These are phyloP conservation scores for Globisporangium recalcitrans DNA, from an alignment of 352 stramenopile species.

Conservation along the genomic window DNA sequence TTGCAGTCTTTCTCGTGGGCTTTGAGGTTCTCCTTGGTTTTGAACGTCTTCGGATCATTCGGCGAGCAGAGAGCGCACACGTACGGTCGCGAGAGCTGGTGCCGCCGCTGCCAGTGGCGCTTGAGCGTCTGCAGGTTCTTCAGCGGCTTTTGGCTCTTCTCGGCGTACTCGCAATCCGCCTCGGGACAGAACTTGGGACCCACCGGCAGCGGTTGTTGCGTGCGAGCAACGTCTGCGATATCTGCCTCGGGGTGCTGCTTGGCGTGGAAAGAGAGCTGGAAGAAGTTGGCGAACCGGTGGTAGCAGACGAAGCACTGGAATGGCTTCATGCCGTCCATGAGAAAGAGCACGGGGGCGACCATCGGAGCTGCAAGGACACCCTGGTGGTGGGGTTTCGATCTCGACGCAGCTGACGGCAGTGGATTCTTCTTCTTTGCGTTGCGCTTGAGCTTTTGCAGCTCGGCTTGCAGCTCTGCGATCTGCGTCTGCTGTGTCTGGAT, in stretches of 20 bases:
- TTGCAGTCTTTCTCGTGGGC: slow-evolving; percentile 62
- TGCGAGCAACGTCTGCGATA: slow-evolving; percentile 28
- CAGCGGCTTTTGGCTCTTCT: slow-evolving; percentile 38
- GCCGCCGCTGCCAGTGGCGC: slow-evolving; percentile 63
- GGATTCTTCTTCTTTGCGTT: slow-evolving; percentile 9
- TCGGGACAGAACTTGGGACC: slow-evolving; percentile 61
- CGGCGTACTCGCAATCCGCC: slow-evolving; percentile 43
- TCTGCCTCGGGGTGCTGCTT: slow-evolving; percentile 45
- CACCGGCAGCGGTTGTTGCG: slow-evolving; percentile 42
- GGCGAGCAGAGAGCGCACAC: slow-evolving; percentile 37
- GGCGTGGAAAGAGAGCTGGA: slow-evolving; percentile 63
- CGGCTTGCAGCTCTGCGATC: slow-evolving; percentile 35
- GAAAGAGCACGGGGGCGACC: slow-evolving; percentile 45
- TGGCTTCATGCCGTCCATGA: slow-evolving; percentile 55
- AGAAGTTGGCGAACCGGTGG: slow-evolving; percentile 61
- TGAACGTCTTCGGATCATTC: slow-evolving; percentile 48
- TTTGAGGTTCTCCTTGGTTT: slow-evolving; percentile 68
- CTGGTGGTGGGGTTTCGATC: neutral
- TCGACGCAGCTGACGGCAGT: neutral
- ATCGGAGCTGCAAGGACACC: slow-evolving; percentile 16
- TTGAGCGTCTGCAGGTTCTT: slow-evolving; percentile 69
- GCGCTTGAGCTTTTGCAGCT: slow-evolving; percentile 27
- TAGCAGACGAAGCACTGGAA: slow-evolving; percentile 56
- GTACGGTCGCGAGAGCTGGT: slow-evolving; percentile 51
- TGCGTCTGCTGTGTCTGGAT: slow-evolving; percentile 42